phyloP scores from a whole-genome alignment of 441 rosid species.

The Corymbia calophylla region DNA sequence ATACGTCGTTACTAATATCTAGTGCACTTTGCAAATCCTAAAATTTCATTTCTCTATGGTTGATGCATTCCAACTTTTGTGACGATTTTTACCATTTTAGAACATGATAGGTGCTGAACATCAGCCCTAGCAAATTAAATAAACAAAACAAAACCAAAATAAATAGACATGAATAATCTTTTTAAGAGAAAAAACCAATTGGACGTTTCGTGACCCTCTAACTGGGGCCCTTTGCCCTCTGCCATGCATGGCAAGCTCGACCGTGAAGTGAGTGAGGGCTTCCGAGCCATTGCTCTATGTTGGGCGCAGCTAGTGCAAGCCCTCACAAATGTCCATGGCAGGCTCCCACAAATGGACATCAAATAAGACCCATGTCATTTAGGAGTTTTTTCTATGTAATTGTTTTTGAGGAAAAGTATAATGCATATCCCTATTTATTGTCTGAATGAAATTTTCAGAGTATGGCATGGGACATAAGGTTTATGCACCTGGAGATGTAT shows the following conservation, averaged over 20 bases:
- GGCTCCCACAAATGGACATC: background rate
- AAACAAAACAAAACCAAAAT: background rate
- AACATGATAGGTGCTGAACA: background rate
- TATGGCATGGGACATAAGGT: background rate
- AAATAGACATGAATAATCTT: background rate
- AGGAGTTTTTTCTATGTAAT: too few relatives aligned
- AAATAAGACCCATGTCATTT: too few relatives aligned
- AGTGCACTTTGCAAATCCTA: background rate
- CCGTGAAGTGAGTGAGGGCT: background rate
- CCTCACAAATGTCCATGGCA: background rate
- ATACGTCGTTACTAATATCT: background rate
- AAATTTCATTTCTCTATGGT: background rate
- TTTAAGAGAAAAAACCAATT: background rate
- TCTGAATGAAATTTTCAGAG: background rate
- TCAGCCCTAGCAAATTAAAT: background rate
- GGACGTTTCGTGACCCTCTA: background rate
- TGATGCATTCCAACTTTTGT: background rate
- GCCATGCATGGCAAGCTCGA: rapidly evolving
- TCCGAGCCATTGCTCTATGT: background rate
- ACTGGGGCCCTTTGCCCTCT: background rate
- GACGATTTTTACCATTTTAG: background rate
- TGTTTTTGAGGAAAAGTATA: too few relatives aligned
- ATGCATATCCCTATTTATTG: too few relatives aligned
- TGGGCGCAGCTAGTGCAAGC: rapidly evolving
- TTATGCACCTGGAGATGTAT: background rate